Base-by-base conservation (phyloP, 441 rosid species). In the Populus trichocarpa region DNA sequence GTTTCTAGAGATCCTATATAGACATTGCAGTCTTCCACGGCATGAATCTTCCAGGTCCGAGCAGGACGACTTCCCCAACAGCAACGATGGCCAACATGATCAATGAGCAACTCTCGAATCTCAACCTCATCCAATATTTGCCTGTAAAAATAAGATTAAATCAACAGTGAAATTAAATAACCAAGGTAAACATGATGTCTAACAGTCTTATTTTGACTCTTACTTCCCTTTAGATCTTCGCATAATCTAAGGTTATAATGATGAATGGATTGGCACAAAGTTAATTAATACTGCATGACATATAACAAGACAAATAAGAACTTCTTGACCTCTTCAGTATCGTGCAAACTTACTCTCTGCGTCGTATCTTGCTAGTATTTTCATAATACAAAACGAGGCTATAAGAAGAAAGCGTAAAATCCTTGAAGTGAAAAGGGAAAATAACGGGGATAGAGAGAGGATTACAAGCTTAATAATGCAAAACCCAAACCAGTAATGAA, bases 21-120 rank as follows among this genome's bases (percentile, higher is more conserved):
- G 72, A 96, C 98, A 85, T 94, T 94, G 84, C 99, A 96, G 87
- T 92, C 99, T 83, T 96, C 99, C 7, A 94, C 78, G 0, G 93
- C 84, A 42, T 70, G 91, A 85, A 94, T 94, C 88, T 86, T 96
- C 98, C 99, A 96, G 4, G 96, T 88, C 53, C 99, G 91, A 87
- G 99, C 96, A 30, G 97, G 99, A 77, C 90, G 96, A 76, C 99
- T 96, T 78, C 99, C 99, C 98, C 98, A 94, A 86, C 98, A 94
- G 72, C 98, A 96, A 71, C 92, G 95, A 79, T 94, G 99, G 53
- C 97, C 98, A 18, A 96, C 90, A 79, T 93, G 97, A 82, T 96
- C 98, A 73, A 96, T 90, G 30, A 96, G 98, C 83, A 96, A 86
- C 83, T 93, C 98, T 67, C 96, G 86, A 79, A 94, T 94, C 83